Conservation (phyloP, 805 yeast genomes). For the Wickerhamiella kazuoi region DNA sequence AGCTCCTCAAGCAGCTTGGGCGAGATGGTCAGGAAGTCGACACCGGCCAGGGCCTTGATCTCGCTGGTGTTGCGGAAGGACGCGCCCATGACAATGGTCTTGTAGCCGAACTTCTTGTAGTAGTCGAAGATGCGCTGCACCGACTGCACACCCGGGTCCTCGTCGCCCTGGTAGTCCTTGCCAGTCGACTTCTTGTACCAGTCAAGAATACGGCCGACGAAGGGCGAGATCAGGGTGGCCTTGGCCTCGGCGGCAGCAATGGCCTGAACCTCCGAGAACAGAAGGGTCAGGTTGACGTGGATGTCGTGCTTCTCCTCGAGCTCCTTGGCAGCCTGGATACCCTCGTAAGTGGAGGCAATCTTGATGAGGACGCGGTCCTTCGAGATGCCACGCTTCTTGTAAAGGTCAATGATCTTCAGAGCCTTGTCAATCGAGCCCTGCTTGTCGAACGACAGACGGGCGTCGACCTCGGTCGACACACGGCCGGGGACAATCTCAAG, state of each 20-base stretch:
- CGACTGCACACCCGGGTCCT: slow-evolving; percentile 92
- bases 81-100: slow-evolving; percentile 99
- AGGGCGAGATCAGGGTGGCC: slow-evolving; percentile 92
- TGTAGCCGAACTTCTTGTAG: slow-evolving; percentile 92
- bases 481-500: slow-evolving; percentile 94
- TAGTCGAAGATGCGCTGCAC: slow-evolving; percentile 85
- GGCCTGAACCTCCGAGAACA: slow-evolving; percentile 93
- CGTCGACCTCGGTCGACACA: slow-evolving; percentile 98
- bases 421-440: slow-evolving; percentile 92
- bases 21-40: slow-evolving; percentile 88
- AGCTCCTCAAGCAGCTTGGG: slow-evolving; percentile 84
- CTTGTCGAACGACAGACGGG: slow-evolving; percentile 91
- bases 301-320: slow-evolving; percentile 78
- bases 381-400: slow-evolving; percentile 65
- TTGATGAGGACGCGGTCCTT: slow-evolving; percentile 89
- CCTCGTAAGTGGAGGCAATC: slow-evolving; percentile 97
- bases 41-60: slow-evolving; percentile 92
- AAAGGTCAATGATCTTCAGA: slow-evolving; percentile 68
- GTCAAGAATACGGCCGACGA: slow-evolving; percentile 97
- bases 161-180: slow-evolving; percentile 56
- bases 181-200: slow-evolving; percentile 95
- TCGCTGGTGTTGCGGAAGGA: slow-evolving; percentile 96
- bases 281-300: slow-evolving; percentile 87
- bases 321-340: slow-evolving; percentile 96
- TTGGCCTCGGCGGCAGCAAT: slow-evolving; percentile 98